These are phyloP conservation scores for Aspergillus luchuensis DNA, from an alignment of 2,329 filamentous ascomycete genomes.

Conservation along the genomic window DNA sequence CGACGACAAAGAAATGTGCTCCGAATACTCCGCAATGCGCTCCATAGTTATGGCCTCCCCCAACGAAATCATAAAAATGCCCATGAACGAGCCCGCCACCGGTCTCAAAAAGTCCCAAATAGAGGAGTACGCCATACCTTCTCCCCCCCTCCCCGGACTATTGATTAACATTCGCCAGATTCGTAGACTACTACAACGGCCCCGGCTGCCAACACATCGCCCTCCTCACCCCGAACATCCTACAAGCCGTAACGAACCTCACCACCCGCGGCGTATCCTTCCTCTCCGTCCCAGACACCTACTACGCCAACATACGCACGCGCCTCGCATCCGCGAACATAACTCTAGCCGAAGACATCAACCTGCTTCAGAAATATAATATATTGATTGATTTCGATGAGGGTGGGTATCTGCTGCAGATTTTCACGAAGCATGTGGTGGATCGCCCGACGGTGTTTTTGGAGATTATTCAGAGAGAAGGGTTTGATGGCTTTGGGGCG, in stretches of 20 bases:
- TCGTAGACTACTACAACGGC: slow-evolving; percentile 79
- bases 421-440: slow-evolving; percentile 80
- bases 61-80: slow-evolving; percentile 88
- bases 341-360: slow-evolving; percentile 73
- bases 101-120: slow-evolving; percentile 89
- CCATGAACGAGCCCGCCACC: slow-evolving; percentile 87
- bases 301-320: slow-evolving; percentile 73
- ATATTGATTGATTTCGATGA: slow-evolving; percentile 94
- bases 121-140: slow-evolving; percentile 64
- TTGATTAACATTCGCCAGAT: slow-evolving; percentile 20
- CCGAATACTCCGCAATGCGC: slow-evolving; percentile 82
- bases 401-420: slow-evolving; percentile 73
- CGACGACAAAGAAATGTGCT: slow-evolving; percentile 85
- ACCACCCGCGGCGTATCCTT: slow-evolving; percentile 81
- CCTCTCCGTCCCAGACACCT: slow-evolving; percentile 76
- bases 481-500: slow-evolving; percentile 86
- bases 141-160: too few relatives aligned
- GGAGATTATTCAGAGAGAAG: slow-evolving; percentile 86
- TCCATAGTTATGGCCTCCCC: slow-evolving; percentile 82
- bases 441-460: slow-evolving; percentile 90
- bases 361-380: slow-evolving; percentile 70
- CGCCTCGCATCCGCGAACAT: slow-evolving; percentile 63
- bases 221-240: slow-evolving; percentile 73
- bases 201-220: slow-evolving; percentile 90
- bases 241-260: slow-evolving; percentile 70